Evolutionary conservation across 2,329 filamentous ascomycete species (phyloP).

Genomic region (Penicillium sp.): DNA sequence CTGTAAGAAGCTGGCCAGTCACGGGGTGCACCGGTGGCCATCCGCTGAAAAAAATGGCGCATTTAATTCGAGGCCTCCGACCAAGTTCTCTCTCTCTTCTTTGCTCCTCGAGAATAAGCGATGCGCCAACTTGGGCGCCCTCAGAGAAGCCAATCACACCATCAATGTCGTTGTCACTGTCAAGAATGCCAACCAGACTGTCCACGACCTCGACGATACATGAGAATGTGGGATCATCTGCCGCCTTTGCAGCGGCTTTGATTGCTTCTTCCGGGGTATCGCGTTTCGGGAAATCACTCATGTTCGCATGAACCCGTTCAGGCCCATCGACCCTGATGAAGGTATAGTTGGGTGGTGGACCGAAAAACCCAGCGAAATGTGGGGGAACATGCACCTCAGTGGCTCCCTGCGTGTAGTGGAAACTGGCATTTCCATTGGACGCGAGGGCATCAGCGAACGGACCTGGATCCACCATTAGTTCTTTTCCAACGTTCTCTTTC

Average conservation of each 20-base stretch:
- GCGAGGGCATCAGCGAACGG: conserved; percentile 19
- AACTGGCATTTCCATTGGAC: conserved; percentile 15
- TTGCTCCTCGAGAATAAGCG: conserved; percentile 25
- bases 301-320: conserved; percentile 11
- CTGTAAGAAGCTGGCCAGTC: conserved; percentile 17
- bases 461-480: conserved; percentile 9
- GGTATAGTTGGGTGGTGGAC: conserved; percentile 24
- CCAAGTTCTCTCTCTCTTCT: conserved; percentile 15
- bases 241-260: conserved; percentile 13
- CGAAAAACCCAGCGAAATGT: conserved; percentile 22
- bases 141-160: conserved; percentile 31
- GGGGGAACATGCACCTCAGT: conserved; percentile 13
- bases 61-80: conserved; percentile 22
- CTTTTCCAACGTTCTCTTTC: not conserved
- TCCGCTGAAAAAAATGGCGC: conserved; percentile 25
- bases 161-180: conserved; percentile 23
- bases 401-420: conserved; percentile 21
- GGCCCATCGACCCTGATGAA: conserved; percentile 15
- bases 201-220: conserved; percentile 15
- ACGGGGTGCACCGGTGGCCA: conserved; percentile 23
- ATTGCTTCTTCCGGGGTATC: conserved; percentile 21
- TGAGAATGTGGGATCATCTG: conserved; percentile 16
- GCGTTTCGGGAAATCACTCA: conserved; percentile 21
- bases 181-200: conserved; percentile 18
- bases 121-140: conserved; percentile 26